Evolutionary conservation across 2,329 filamentous ascomycete genomes (phyloP).

Genomic region (Penicillium italicum): DNA sequence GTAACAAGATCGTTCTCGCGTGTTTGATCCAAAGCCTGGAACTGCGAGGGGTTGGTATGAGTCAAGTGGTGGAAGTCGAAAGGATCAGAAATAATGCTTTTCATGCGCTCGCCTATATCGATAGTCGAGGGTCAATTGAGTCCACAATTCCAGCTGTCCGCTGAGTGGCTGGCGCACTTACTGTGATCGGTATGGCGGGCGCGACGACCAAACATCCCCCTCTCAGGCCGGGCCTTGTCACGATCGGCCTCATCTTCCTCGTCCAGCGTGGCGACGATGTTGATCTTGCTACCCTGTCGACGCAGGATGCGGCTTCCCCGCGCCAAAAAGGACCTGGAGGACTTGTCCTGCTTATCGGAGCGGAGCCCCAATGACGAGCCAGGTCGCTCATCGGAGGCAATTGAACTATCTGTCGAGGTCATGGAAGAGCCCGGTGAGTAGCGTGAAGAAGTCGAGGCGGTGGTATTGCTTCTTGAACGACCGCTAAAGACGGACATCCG

Average conservation of each 20-base stretch:
- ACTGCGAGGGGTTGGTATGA: slow-evolving; percentile 55
- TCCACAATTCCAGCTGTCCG: not conserved
- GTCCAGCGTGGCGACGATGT: slow-evolving; percentile 40
- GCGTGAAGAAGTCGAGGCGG: slow-evolving; percentile 50
- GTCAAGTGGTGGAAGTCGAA: slow-evolving; percentile 64
- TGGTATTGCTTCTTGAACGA: slow-evolving; percentile 45
- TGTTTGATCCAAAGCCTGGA: slow-evolving; percentile 51
- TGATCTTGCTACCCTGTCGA: slow-evolving; percentile 47
- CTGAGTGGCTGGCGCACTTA: slow-evolving; percentile 27
- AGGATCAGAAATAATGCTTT: slow-evolving; percentile 56
- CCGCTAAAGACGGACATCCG: slow-evolving; percentile 40
- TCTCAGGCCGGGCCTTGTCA: slow-evolving; percentile 33
- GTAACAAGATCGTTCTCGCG: slow-evolving; percentile 51
- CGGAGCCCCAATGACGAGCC: slow-evolving; percentile 26
- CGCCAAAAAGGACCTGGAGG: slow-evolving; percentile 41
- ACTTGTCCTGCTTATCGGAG: slow-evolving; percentile 34
- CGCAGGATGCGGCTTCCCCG: slow-evolving; percentile 47
- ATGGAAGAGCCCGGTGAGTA: slow-evolving; percentile 47
- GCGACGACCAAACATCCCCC: slow-evolving; percentile 35
- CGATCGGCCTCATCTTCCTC: slow-evolving; percentile 39
- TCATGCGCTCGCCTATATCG: slow-evolving; percentile 40
- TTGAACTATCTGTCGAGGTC: slow-evolving; percentile 35
- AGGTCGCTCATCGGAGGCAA: slow-evolving; percentile 32
- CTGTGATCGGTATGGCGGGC: slow-evolving; percentile 34
- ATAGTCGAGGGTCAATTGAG: slow-evolving; percentile 3